These are phyloP conservation scores for Linum tenue DNA, from an alignment of 345 rosid genomes.

Conservation along the genomic window DNA sequence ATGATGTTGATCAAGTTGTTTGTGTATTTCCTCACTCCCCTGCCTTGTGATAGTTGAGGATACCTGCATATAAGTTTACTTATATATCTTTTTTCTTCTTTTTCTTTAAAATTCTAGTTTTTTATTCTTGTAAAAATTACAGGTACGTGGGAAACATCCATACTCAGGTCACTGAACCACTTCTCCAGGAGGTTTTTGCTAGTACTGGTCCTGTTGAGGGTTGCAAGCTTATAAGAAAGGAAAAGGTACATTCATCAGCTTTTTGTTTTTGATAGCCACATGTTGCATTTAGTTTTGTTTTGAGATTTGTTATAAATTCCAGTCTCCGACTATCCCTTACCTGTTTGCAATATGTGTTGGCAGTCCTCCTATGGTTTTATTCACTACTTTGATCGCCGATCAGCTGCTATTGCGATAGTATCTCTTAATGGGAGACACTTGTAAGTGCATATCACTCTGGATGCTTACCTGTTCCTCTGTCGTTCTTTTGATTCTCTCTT, in stretches of 20 bases:
- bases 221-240: slow-evolving; percentile 89
- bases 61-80: slow-evolving; percentile 24
- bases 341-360: slow-evolving; percentile 14
- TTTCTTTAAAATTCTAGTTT: slow-evolving; percentile 27
- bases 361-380: slow-evolving; percentile 95
- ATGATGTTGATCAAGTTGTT: background rate
- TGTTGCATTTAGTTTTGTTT: background rate
- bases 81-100: slow-evolving; percentile 17
- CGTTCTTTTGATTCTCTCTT: slow-evolving; percentile 2
- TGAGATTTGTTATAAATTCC: background rate
- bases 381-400: slow-evolving; percentile 90
- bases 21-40: background rate
- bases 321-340: slow-evolving; percentile 2
- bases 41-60: slow-evolving; percentile 10
- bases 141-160: slow-evolving; percentile 96
- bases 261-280: background rate
- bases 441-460: slow-evolving; percentile 34
- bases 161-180: slow-evolving; percentile 83
- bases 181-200: slow-evolving; percentile 90
- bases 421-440: slow-evolving; percentile 88
- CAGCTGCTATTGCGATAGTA: slow-evolving; percentile 74
- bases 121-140: slow-evolving; percentile 39
- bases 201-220: slow-evolving; percentile 93
- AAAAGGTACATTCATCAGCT: slow-evolving; percentile 42
- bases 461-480: background rate